Base-by-base conservation (phyloP, 495 filamentous ascomycete species). In the Tuber brumale region DNA sequence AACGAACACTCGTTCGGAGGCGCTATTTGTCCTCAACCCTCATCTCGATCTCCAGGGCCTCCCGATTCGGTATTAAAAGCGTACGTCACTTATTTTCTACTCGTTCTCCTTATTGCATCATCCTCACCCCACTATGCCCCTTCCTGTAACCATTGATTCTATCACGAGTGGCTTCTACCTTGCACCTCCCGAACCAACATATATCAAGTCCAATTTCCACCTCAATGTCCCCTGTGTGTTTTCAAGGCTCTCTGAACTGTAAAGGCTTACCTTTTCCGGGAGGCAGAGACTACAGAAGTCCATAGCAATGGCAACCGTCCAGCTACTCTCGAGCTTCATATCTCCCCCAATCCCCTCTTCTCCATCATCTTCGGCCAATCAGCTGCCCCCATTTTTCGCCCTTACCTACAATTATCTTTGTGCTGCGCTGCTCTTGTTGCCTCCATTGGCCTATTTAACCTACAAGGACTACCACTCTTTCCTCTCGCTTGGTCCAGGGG, bases 381-480 rank as follows among this genome's bases (percentile, higher is more conserved):
- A 70, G 37, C n/a, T 79, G 5, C 73, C 77, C 48, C 77, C 78
- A 21, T 76, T 80, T 51, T 76, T 76, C 71, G 46, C 73, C 27
- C 76, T 71, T 45, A 70, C 75, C 7, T 16, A 71, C 72, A 80
- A 73, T 42, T 80, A 80, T 35, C 73, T 80, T 44, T 71, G 78
- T 31, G 69, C 75, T 42, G 44, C 57, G 12, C 80, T 82, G 8
- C 61, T 82, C 41, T 73, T 83, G 7, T 70, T 77, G 18, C 76
- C 74, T 23, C 74, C 72, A 16, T 61, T 88, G 75, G 79, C 86
- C 69, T 88, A 89, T 70, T 86, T 89, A 74, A 86, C 92, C 76
- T 88, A 89, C 80, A 90, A 89, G 82, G 93, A 95, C 86, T 96
- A 94, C 85, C 84, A 87, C 61, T 89, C 89, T 80, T 96, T 93